Conservation (phyloP, 2,329 filamentous ascomycete species). For the Fusarium sp. region DNA sequence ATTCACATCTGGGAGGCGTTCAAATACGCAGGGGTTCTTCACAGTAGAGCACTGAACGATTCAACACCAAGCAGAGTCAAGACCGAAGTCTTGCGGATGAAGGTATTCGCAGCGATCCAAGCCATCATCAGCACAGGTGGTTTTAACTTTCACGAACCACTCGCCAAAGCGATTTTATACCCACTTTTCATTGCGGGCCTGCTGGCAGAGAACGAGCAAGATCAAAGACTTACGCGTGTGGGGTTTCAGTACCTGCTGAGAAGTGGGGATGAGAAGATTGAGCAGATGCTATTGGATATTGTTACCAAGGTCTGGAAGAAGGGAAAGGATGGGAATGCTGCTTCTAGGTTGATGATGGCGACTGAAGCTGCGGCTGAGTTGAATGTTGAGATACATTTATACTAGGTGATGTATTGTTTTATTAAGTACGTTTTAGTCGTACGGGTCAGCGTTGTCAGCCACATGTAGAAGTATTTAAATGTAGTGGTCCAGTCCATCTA, state of each 20-base stretch:
- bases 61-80: background rate
- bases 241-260: background rate
- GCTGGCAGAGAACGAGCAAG: background rate
- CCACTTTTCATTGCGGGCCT: background rate
- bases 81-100: background rate
- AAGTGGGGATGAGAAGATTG: background rate
- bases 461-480: no score
- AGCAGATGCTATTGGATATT: background rate
- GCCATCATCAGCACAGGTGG: background rate
- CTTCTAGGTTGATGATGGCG: background rate
- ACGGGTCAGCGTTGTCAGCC: no score
- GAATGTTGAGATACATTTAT: background rate
- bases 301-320: background rate
- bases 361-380: background rate
- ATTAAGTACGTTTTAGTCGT: no score
- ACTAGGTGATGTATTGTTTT: background rate
- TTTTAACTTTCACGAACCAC: background rate
- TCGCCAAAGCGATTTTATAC: background rate
- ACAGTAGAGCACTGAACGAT: background rate
- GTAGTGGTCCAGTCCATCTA: no score
- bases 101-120: background rate
- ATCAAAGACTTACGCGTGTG: background rate
- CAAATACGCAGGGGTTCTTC: background rate
- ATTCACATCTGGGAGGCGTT: background rate
- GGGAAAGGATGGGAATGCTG: background rate